These are phyloP conservation scores for Aspergillus cavernicola DNA, from an alignment of 495 filamentous ascomycete genomes.

Conservation along the genomic window DNA sequence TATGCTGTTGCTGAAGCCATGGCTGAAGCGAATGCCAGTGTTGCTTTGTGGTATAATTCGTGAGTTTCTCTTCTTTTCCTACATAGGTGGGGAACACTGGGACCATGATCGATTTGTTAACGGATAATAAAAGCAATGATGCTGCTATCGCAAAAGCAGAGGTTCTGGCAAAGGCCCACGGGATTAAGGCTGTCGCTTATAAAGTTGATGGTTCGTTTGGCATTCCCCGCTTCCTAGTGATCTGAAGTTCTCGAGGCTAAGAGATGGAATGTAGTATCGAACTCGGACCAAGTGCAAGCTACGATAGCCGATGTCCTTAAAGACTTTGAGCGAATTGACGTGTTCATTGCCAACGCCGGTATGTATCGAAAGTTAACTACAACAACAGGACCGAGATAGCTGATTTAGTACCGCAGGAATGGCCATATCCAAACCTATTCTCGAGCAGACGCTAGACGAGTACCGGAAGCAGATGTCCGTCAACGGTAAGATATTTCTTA, in stretches of 20 bases:
- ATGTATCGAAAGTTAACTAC: too few species aligned
- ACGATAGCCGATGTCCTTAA: conserved; percentile 33
- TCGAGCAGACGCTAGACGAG: conserved; percentile 45
- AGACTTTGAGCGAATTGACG: conserved; percentile 47
- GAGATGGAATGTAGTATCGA: conserved; percentile 23
- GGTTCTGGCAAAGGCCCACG: conserved; percentile 26
- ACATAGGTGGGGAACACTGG: neutral
- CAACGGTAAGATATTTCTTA: conserved; percentile 25
- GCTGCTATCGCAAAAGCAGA: conserved; percentile 31
- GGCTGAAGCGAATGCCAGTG: conserved; percentile 31
- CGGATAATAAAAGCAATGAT: conserved; percentile 28
- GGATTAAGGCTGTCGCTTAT: conserved; percentile 34
- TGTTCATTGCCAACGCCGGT: conserved; percentile 46
- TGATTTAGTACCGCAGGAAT: conserved; percentile 33
- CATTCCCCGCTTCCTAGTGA: neutral
- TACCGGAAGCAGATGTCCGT: conserved; percentile 43
- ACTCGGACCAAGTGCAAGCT: conserved; percentile 25
- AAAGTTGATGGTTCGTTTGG: conserved; percentile 34
- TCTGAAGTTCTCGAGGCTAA: neutral
- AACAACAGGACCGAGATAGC: too few species aligned
- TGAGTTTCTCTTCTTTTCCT: conserved; percentile 14
- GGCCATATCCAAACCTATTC: conserved; percentile 47
- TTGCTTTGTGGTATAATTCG: conserved; percentile 41
- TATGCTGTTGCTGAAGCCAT: conserved; percentile 32
- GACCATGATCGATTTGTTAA: neutral